Evolutionary conservation across 2,329 filamentous ascomycete species (phyloP).

Genomic region (Stachybotrys chlorohalonatus): DNA sequence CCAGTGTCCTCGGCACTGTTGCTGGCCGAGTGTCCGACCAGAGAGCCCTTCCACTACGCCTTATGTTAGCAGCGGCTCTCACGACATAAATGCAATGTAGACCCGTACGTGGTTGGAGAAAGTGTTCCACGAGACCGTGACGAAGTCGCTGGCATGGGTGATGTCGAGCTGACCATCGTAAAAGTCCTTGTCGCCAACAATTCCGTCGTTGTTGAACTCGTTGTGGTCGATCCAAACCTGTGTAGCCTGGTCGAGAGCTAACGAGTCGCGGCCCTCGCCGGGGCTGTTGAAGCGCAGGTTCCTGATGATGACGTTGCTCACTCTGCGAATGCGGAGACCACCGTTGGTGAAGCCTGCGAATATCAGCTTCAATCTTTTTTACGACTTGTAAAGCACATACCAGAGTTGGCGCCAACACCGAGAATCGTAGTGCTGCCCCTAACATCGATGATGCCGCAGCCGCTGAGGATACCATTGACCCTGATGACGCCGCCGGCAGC

Average conservation of each 20-base stretch:
- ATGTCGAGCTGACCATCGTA: constrained; percentile 32
- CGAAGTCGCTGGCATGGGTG: constrained; percentile 28
- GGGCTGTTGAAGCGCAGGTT: constrained; percentile 44
- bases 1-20: constrained; percentile 48
- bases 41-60: constrained; percentile 38
- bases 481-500: constrained; percentile 31
- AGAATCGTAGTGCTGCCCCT: constrained; percentile 40
- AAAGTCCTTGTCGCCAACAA: constrained; percentile 27
- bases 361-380: neutral
- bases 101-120: constrained; percentile 27
- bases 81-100: neutral
- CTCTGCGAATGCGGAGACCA: constrained; percentile 36
- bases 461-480: constrained; percentile 33
- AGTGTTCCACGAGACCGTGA: constrained; percentile 30
- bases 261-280: constrained; percentile 35
- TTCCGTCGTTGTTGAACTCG: constrained; percentile 24
- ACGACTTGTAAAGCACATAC: constrained; percentile 6
- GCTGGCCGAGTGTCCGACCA: constrained; percentile 50
- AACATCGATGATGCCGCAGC: constrained; percentile 33
- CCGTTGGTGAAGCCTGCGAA: constrained; percentile 25
- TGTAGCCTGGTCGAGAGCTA: constrained; percentile 34
- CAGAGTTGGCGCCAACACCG: constrained; percentile 34
- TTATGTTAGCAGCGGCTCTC: neutral
- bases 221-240: constrained; percentile 38
- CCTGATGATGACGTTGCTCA: constrained; percentile 44